Evolutionary conservation across 2,329 filamentous ascomycete species (phyloP), one percentile per base, ranked within the genome.

Genomic region (Sclerotinia spermophila): DNA sequence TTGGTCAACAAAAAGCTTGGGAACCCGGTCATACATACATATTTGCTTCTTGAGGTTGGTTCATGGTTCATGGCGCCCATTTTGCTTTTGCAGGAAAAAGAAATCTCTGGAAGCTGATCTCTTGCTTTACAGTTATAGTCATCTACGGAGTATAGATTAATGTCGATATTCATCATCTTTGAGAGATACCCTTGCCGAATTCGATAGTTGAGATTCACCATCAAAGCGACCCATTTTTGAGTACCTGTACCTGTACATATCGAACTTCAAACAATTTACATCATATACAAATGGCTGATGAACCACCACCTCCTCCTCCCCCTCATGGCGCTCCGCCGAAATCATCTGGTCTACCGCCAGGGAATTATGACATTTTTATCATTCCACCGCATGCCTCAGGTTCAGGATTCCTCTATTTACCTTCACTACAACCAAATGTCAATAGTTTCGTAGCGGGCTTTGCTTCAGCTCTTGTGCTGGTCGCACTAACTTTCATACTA

Each of bases 321-420:
- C 93, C 93, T 74, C 94, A 97, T 82, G 93, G 94, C 81, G 86
- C 89, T 78, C 90, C 89, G 75, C 92, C 93, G 65, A 90, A 90
- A 80, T 87, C 87, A 30, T 83, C 84, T 38, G 91, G 92, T 70
- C 84, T 97, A 62, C 95, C 95, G 3, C 86, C 92, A 1, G 94
- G 95, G 69, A 96, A 96, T 79, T 98, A 97, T 82, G 95, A 98
- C 83, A 97, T 98, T 79, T 97, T 97, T 83, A 91, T 97, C 80
- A 94, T 98, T 78, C 95, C 95, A 11, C 93, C 94, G 61, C 94
- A 97, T 81, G 95, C 94, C 17, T 87, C 94, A 10, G 95, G 95
- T 68, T 89, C 90, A 0, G 95, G 95, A 45, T 97, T 97, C 81
- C 84, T 98, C 40, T 97, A 98, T 80, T 87, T 98, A n/a, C 95